Conservation (phyloP, 306 rosid species). For the Rosa persica region DNA sequence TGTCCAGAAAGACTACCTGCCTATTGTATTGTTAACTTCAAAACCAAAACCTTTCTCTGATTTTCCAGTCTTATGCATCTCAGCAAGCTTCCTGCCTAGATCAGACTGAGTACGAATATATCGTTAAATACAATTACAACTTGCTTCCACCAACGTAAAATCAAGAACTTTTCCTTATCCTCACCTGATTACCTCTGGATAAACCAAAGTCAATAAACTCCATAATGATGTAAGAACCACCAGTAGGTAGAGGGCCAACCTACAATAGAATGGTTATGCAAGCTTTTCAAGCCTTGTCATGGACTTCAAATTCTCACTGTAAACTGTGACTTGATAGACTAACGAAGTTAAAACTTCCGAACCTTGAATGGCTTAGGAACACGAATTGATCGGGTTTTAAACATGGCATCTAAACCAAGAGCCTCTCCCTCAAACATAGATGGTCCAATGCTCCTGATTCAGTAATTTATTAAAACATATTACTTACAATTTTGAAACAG, state of each 20-base stretch:
- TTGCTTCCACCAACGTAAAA: constrained; percentile 13
- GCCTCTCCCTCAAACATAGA: constrained; percentile 97
- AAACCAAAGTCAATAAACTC: constrained; percentile 82
- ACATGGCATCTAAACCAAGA: constrained; percentile 91
- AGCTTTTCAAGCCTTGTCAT: constrained; percentile 11
- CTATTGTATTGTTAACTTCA: constrained; percentile 81
- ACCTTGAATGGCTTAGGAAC: constrained; percentile 96
- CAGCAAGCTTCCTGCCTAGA: constrained; percentile 86
- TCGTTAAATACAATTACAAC: constrained; percentile 16
- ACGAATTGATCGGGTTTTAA: constrained; percentile 62
- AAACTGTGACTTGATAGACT: constrained; percentile 7
- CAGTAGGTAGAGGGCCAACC: constrained; percentile 81
- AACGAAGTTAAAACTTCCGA: constrained; percentile 12
- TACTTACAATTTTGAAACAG: constrained; percentile 7
- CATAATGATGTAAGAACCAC: constrained; percentile 95
- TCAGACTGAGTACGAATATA: constrained; percentile 54
- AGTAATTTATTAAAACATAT: constrained; percentile 33
- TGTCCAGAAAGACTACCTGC: constrained; percentile 53
- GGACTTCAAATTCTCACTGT: constrained; percentile 3
- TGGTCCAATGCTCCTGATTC: constrained; percentile 83
- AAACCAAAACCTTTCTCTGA: constrained; percentile 84
- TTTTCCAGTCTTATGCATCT: constrained; percentile 91
- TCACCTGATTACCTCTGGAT: constrained; percentile 80
- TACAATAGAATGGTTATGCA: constrained; percentile 43
- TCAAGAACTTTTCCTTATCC: constrained; percentile 19